phyloP scores from a whole-genome alignment of 805 yeast species.

The Cyberlindnera mycetangii region DNA sequence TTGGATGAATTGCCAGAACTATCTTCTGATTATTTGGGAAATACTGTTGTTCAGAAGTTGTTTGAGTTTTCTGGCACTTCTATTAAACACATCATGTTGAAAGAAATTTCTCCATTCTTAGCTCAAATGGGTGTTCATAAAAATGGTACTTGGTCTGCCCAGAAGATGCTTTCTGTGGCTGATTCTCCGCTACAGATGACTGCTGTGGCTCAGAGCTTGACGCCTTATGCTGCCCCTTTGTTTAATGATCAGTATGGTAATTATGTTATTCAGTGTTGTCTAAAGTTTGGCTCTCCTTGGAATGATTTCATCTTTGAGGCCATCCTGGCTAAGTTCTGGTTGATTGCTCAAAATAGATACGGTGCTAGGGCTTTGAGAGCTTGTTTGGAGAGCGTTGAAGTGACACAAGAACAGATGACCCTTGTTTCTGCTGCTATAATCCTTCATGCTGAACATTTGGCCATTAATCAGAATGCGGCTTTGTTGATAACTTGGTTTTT shows the following conservation, averaged over 20 bases:
- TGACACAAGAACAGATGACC: conserved; percentile 63
- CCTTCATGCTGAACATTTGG: conserved; percentile 72
- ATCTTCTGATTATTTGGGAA: conserved; percentile 90
- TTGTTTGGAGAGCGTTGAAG: conserved; percentile 76
- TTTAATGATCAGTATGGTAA: conserved; percentile 96
- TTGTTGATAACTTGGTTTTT: conserved; percentile 89
- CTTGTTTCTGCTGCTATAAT: conserved; percentile 77
- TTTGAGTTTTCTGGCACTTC: conserved; percentile 69
- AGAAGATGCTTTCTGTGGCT: conserved; percentile 82
- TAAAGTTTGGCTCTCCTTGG: conserved; percentile 85
- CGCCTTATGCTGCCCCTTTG: conserved; percentile 78
- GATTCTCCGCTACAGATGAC: conserved; percentile 58
- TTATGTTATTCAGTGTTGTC: conserved; percentile 91
- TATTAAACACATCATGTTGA: conserved; percentile 77
- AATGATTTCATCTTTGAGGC: conserved; percentile 87
- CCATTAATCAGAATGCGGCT: conserved; percentile 84
- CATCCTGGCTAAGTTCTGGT: conserved; percentile 71
- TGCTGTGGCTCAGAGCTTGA: conserved; percentile 64
- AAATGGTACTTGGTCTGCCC: conserved; percentile 99
- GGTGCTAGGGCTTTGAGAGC: conserved; percentile 96
- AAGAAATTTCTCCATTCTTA: conserved; percentile 70
- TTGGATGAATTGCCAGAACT: conserved; percentile 85
- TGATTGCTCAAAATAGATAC: conserved; percentile 82
- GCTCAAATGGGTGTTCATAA: conserved; percentile 94
- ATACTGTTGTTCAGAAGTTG: conserved; percentile 90